Evolutionary conservation across 2,329 filamentous ascomycete genomes (phyloP).

Genomic region (Fusarium odoratissimum): DNA sequence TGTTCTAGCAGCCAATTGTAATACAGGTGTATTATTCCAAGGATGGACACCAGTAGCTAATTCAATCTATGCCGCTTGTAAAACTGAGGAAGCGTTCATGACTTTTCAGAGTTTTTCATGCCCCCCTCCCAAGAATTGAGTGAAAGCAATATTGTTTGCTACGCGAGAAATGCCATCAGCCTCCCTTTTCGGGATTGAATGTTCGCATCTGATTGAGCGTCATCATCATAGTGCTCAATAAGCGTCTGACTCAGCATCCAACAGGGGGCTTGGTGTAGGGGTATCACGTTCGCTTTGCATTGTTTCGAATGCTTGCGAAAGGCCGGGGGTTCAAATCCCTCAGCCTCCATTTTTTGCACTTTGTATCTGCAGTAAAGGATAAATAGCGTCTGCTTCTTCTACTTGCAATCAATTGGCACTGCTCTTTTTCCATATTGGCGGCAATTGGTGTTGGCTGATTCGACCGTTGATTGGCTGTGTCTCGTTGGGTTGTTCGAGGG

Average conservation of each 20-base stretch:
- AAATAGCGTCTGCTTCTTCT: rapidly evolving
- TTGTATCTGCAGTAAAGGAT: rapidly evolving
- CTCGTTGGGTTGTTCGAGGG: too few species aligned
- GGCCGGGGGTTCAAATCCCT: slow-evolving; percentile 23
- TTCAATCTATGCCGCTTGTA: too few species aligned
- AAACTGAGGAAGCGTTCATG: too few species aligned
- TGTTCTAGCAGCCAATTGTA: too few species aligned
- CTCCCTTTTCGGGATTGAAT: too few species aligned
- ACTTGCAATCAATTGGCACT: rapidly evolving
- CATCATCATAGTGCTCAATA: not conserved
- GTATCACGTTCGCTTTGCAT: slow-evolving; percentile 22
- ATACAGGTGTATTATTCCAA: too few species aligned
- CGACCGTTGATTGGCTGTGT: too few species aligned
- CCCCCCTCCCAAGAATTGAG: too few species aligned
- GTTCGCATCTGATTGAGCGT: rapidly evolving
- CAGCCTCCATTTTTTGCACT: slow-evolving; percentile 14
- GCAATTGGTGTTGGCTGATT: not conserved
- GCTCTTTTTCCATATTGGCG: rapidly evolving
- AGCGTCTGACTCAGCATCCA: not conserved
- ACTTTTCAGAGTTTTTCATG: too few species aligned
- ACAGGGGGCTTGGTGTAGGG: slow-evolving; percentile 10
- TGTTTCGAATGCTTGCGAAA: slow-evolving; percentile 16
- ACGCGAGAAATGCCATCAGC: too few species aligned
- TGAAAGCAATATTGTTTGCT: too few species aligned
- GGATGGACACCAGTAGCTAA: too few species aligned